Conservation (phyloP, 495 filamentous ascomycete genomes). For the Eremomyces bilateralis region DNA sequence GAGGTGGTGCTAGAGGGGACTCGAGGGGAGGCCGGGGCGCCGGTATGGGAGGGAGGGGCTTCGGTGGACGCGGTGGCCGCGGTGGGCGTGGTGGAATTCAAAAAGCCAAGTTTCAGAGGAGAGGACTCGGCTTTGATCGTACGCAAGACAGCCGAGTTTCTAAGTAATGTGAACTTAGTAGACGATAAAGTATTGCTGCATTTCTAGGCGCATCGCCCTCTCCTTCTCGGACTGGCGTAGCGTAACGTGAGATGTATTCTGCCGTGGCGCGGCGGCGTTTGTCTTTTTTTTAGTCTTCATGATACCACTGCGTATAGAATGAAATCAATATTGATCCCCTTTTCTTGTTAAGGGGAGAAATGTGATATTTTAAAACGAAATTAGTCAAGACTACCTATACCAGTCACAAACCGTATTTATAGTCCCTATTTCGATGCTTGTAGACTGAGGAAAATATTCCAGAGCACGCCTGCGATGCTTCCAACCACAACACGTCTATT, state of each 20-base stretch:
- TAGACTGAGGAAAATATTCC: slow-evolving; percentile 2
- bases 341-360: no score
- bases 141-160: not conserved
- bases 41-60: no score
- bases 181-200: not conserved
- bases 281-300: not conserved
- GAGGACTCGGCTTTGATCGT: not conserved
- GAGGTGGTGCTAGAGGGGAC: no score
- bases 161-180: not conserved
- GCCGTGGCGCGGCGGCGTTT: not conserved
- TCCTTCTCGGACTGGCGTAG: no score
- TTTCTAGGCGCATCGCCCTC: no score
- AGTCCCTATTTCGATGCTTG: not conserved
- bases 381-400: no score
- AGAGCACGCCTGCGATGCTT: slow-evolving; percentile 1
- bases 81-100: not conserved
- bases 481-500: slow-evolving; percentile 2
- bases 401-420: no score
- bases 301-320: not conserved
- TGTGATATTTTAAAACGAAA: no score
- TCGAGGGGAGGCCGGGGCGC: no score
- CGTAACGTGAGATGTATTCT: no score
- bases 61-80: no score
- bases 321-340: no score
- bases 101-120: not conserved